phyloP scores from a whole-genome alignment of 768 basidiomycete genomes.

The Suillus subluteus region DNA sequence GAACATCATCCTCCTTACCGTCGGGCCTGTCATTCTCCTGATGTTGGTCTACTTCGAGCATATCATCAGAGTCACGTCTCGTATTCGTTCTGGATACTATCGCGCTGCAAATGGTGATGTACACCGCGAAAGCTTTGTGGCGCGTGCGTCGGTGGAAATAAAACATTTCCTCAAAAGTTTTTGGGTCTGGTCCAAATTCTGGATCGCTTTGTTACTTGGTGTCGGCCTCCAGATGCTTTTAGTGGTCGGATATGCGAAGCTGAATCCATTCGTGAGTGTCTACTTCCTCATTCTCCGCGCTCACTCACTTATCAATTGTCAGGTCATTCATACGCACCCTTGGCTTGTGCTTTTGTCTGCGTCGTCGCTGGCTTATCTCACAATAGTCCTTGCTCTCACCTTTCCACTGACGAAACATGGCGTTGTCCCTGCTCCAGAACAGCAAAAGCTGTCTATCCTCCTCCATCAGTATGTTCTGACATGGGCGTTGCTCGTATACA shows the following conservation, averaged over 20 bases:
- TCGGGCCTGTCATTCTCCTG: conserved; percentile 60
- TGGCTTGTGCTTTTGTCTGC: conserved; percentile 54
- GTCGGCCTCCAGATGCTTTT: conserved; percentile 51
- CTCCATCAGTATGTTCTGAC: conserved; percentile 59
- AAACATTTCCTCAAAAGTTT: conserved; percentile 33
- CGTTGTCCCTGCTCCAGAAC: conserved; percentile 32
- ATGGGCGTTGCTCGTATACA: conserved; percentile 58
- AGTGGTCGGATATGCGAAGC: conserved; percentile 48
- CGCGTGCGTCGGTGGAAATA: conserved; percentile 28
- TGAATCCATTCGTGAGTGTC: conserved; percentile 66
- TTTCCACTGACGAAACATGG: conserved; percentile 34
- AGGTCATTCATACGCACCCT: conserved; percentile 67
- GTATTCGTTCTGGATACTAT: conserved; percentile 18
- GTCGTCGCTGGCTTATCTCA: conserved; percentile 54
- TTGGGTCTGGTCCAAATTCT: conserved; percentile 64
- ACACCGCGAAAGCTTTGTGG: conserved; percentile 15
- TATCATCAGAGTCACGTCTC: conserved; percentile 25
- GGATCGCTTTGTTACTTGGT: conserved; percentile 55
- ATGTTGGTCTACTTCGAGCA: conserved; percentile 45
- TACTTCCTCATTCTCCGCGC: background rate
- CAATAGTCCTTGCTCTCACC: conserved; percentile 45
- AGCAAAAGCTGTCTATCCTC: conserved; percentile 54
- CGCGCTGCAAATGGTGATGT: conserved; percentile 7
- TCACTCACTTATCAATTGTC: background rate
- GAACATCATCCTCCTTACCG: conserved; percentile 63